Percentiles rank a stretch among this genome's conserved stretches.
Evolutionary conservation across 352 stramenopile genomes (phyloP).

Genomic region (Globisporangium mamillatum): DNA sequence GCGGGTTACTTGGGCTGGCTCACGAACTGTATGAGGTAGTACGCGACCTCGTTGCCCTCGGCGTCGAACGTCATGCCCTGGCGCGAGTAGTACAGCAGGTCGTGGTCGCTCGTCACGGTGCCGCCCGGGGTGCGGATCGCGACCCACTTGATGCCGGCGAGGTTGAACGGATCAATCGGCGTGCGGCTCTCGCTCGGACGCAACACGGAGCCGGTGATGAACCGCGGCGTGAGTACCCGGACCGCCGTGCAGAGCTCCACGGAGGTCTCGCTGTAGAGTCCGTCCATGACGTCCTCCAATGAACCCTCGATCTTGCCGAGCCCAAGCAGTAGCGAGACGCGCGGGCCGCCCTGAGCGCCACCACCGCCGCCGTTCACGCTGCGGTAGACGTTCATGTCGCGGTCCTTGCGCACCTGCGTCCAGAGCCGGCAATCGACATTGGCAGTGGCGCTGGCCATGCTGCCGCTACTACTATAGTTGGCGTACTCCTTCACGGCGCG

Average conservation of each 20-base stretch:
- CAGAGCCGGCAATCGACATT: conserved; percentile 15
- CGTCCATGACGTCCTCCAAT: conserved; percentile 49
- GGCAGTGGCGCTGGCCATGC: too few species aligned
- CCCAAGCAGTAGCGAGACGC: conserved; percentile 24
- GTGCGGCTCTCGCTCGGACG: conserved; percentile 29
- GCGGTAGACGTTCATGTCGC: conserved; percentile 14
- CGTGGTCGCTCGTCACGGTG: conserved; percentile 22
- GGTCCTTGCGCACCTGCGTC: conserved; percentile 4
- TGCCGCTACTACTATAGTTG: not conserved
- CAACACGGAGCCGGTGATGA: conserved; percentile 34
- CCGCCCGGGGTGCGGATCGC: conserved; percentile 26
- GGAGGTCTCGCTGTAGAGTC: conserved; percentile 31
- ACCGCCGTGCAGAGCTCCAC: conserved; percentile 37
- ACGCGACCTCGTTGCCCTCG: conserved; percentile 28
- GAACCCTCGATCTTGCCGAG: conserved; percentile 30
- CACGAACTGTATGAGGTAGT: conserved; percentile 41
- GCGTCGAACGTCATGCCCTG: conserved; percentile 29
- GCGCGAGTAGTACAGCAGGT: conserved; percentile 20
- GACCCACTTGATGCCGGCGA: conserved; percentile 42
- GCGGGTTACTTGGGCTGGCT: conserved; percentile 35
- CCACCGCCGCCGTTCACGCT: too few species aligned
- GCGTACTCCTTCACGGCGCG: not conserved
- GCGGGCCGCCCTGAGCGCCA: conserved; percentile 20
- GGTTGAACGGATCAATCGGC: conserved; percentile 26
- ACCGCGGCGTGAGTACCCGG: conserved; percentile 28